A percentile compares a stretch with the other conserved stretches of the same genome.
Evolutionary conservation across 139 green algal species (phyloP).

Genomic region (Volvox reticuliferus): DNA sequence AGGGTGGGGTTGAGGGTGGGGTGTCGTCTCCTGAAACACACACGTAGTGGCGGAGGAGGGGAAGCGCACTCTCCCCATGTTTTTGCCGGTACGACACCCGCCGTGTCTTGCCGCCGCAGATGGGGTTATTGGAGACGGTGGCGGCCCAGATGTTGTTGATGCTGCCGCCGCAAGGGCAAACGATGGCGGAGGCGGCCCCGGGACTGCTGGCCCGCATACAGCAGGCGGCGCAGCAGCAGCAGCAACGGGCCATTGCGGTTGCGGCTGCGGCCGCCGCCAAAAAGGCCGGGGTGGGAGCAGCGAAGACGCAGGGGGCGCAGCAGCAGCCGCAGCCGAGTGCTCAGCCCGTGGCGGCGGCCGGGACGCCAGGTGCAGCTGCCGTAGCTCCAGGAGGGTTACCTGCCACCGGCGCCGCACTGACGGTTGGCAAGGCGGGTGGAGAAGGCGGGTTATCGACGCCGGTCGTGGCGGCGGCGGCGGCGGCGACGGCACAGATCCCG

Average conservation of each 20-base stretch:
- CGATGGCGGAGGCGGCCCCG: slow-evolving; percentile 20
- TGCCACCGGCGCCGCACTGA: neutral
- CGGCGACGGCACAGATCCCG: neutral
- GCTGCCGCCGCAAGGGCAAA: slow-evolving; percentile 22
- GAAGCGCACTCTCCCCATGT: too few relatives aligned
- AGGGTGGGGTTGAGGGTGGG: too few relatives aligned
- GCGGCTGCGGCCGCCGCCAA: neutral
- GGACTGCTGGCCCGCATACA: slow-evolving; percentile 1
- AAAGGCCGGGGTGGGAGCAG: neutral
- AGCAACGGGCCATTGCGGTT: neutral
- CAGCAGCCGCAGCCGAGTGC: neutral
- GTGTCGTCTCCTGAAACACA: too few relatives aligned
- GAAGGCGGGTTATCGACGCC: neutral
- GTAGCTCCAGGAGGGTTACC: neutral
- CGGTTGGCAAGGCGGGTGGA: neutral
- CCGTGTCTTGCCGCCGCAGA: neutral
- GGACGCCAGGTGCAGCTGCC: neutral
- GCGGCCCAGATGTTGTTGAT: slow-evolving; percentile 31
- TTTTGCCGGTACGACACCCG: too few relatives aligned
- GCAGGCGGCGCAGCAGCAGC: slow-evolving; percentile 29
- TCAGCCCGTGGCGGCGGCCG: neutral
- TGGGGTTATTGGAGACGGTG: slow-evolving; percentile 8
- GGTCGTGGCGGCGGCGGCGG: neutral
- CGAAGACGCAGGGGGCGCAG: neutral
- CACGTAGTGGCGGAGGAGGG: too few relatives aligned